Base-by-base conservation (phyloP, 208 protist species). In the Trypanosoma scelopori region DNA sequence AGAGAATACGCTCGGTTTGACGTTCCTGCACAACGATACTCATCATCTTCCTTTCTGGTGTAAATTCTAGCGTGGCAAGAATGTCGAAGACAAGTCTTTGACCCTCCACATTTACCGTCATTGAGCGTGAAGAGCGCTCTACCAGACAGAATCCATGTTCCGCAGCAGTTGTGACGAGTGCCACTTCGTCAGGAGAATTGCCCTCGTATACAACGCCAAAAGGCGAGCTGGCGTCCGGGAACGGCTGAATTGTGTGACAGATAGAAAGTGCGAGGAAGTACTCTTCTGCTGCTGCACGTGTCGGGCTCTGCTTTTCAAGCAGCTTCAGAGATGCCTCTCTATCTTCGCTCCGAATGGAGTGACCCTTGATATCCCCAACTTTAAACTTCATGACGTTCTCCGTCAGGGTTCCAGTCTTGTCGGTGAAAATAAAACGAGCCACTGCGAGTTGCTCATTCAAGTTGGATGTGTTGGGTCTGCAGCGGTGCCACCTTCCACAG, bases 351-450 rank as follows among this genome's bases (percentile, higher is more conserved):
- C 78, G 68, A 63, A 97, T 79, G 11, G 56, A 37, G 28, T 77
- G 50, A 28, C 88, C 87, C n/a, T 84, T 68, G 28, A 92, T 80
- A 53, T 91, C 85, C 43, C 88, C 84, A 5, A 52, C 55, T 52
- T 88, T 90, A 65, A 89, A 97, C 58, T 83, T 76, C 94, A 98
- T 97, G 1, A 88, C 74, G 62, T 97, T 97, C 74, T 97, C 87
- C 28, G 94, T 97, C 13, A 97, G 78, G 12, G 91, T 97, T n/a
- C 91, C 94, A 0, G 94, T 97, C 66, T 97, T 97, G 75, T 97
- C 94, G 20, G 74, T 90, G 65, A 97, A 97, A 56, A 97, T 97
- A 67, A 89, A 93, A 51, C 81, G 74, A 50, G 97, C 79, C 75
- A 95, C 79, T 11, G 84, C 83, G 16, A 97, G 78, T 75, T 95